These are phyloP conservation scores for Veloboletus limbatus DNA, from an alignment of 1,284 basidiomycete species.

Conservation along the genomic window DNA sequence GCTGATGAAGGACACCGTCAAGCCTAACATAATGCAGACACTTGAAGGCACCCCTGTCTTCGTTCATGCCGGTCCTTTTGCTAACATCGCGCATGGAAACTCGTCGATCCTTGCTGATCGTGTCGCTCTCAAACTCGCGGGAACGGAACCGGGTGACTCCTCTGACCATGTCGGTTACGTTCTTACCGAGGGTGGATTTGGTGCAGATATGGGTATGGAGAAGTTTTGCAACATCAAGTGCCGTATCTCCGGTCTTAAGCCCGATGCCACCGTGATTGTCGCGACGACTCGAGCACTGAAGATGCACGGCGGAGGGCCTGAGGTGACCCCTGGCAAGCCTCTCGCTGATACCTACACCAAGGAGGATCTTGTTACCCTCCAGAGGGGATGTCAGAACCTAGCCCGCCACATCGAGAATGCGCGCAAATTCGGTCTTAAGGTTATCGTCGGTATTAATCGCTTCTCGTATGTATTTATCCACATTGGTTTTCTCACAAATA, in stretches of 20 bases:
- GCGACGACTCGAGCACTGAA: slow-evolving; percentile 97
- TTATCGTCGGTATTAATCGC: slow-evolving; percentile 93
- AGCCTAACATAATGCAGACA: slow-evolving; percentile 99
- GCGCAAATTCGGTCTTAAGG: slow-evolving; percentile 95
- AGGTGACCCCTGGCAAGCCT: slow-evolving; percentile 95
- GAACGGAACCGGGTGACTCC: slow-evolving; percentile 90
- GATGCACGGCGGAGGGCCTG: slow-evolving; percentile 99
- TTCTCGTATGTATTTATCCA: slow-evolving; percentile 68
- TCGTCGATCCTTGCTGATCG: slow-evolving; percentile 97
- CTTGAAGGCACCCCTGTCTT: slow-evolving; percentile 98
- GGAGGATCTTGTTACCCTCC: slow-evolving; percentile 89
- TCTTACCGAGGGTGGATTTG: slow-evolving; percentile 97
- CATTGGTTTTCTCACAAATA: slow-evolving; percentile 2
- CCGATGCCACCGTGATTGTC: slow-evolving; percentile 94
- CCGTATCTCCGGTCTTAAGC: slow-evolving; percentile 87
- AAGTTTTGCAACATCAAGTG: slow-evolving; percentile 99
- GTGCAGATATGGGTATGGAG: slow-evolving; percentile 99
- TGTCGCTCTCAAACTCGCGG: slow-evolving; percentile 95
- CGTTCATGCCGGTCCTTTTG: slow-evolving; percentile 98
- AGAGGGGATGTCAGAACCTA: slow-evolving; percentile 92
- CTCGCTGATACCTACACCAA: slow-evolving; percentile 92
- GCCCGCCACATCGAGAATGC: slow-evolving; percentile 94
- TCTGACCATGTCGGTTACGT: slow-evolving; percentile 88
- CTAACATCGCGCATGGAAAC: slow-evolving; percentile 99
- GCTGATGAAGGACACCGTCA: slow-evolving; percentile 98